A percentile compares a stretch with the other conserved stretches of the same genome.
These are phyloP conservation scores for Helichrysum umbraculigerum DNA, from an alignment of 129 eudicot genomes.

Conservation along the genomic window DNA sequence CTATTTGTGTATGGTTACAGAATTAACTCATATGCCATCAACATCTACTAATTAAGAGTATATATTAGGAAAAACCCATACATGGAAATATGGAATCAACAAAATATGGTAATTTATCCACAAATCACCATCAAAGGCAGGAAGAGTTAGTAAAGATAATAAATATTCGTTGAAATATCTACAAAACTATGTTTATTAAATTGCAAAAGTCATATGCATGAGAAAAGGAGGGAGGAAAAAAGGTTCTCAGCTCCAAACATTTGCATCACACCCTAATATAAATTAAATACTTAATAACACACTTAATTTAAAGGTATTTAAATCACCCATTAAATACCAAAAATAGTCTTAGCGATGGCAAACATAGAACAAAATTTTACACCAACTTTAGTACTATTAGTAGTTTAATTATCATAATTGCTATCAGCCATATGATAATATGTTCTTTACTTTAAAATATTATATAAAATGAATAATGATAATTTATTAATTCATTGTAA, in stretches of 20 bases:
- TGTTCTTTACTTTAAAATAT: no score
- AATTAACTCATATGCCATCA: background rate
- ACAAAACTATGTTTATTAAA: background rate
- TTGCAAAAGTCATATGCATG: slow-evolving; percentile 32
- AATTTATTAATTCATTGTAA: background rate
- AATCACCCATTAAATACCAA: background rate
- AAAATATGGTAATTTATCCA: slow-evolving; percentile 2
- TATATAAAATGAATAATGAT: background rate
- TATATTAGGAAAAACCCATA: background rate
- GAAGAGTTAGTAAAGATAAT: slow-evolving; percentile 19
- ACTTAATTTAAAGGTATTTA: background rate
- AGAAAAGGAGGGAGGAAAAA: slow-evolving; percentile 40
- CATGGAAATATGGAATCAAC: background rate
- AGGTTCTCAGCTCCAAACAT: background rate
- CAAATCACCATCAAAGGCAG: slow-evolving; percentile 35
- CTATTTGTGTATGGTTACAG: no score
- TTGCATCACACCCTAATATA: background rate
- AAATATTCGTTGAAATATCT: slow-evolving; percentile 21
- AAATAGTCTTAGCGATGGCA: background rate
- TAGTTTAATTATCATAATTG: background rate
- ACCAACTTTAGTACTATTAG: background rate
- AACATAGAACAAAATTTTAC: background rate
- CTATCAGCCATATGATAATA: background rate
- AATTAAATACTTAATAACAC: background rate
- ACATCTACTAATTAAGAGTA: background rate